phyloP scores from a whole-genome alignment of 257 asterid species.

The Lantana camara region DNA sequence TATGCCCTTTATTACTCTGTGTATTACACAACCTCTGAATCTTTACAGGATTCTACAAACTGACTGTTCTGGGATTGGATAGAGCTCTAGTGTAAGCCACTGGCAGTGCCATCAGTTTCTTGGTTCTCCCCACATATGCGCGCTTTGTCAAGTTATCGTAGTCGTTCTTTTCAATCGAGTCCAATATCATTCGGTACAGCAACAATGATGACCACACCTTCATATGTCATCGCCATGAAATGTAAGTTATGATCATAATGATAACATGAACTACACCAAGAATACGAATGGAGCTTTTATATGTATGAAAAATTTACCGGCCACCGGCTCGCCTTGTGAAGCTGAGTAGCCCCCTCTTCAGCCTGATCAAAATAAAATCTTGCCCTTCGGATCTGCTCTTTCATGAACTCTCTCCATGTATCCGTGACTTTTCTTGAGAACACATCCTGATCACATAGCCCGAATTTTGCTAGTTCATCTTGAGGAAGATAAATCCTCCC shows the following conservation, averaged over 20 bases:
- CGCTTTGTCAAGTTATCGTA: slow-evolving; percentile 75
- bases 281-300: not conserved
- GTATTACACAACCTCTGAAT: not conserved
- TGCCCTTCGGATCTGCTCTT: slow-evolving; percentile 73
- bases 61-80: slow-evolving; percentile 27
- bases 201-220: slow-evolving; percentile 88
- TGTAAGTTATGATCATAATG: not conserved
- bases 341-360: slow-evolving; percentile 81
- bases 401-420: slow-evolving; percentile 81
- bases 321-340: slow-evolving; percentile 83
- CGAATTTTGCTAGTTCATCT: slow-evolving; percentile 68
- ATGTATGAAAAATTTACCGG: slow-evolving; percentile 48
- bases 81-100: slow-evolving; percentile 61
- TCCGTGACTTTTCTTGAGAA: slow-evolving; percentile 63
- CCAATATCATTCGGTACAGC: slow-evolving; percentile 69
- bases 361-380: slow-evolving; percentile 72
- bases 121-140: slow-evolving; percentile 69
- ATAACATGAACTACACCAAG: not conserved
- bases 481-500: slow-evolving; percentile 90
- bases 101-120: slow-evolving; percentile 68
- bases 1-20: not conserved
- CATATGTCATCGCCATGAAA: slow-evolving; percentile 18
- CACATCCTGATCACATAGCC: slow-evolving; percentile 59
- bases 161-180: slow-evolving; percentile 66
- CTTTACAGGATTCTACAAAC: slow-evolving; percentile 5